Base-by-base conservation (phyloP, 306 rosid species). In the Vigna unguiculata region DNA sequence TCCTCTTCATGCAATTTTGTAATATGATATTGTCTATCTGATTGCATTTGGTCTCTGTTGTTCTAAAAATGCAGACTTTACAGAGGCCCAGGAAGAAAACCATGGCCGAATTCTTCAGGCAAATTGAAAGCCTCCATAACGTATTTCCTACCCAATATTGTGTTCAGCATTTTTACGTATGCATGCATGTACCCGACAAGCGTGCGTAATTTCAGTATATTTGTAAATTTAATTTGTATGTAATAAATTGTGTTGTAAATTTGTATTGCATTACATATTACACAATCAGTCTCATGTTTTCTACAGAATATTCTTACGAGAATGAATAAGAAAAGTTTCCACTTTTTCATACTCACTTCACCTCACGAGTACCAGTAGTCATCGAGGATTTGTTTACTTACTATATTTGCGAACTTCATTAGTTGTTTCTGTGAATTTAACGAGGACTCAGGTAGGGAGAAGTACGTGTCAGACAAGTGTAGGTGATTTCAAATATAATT, bases 31-130 rank as follows among this genome's bases (percentile, higher is more conserved):
- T 28, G 9, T 32, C 64, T 78, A 49, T 34, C 58, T 78, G 49
- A 25, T 30, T n/a, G 67, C 36, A 0, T 52, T 52, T 19, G 12
- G 14, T 19, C 25, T 19, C 25, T 9, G 5, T 40, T 28, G 59
- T 80, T 72, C 46, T 81, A 66, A 52, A 54, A 72, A 70, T 89
- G 86, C 98, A 91, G 95, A 57, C 47, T 77, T 64, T 87, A 83
- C 93, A 90, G 95, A 57, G 51, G 76, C n/a, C 22, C 87, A 90
- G 80, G 93, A 89, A 75, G 90, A 89, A 77, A 83, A 71, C 67
- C 83, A 74, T 60, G 92, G 86, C 78, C 89, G 92, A 83, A 74
- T 88, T 84, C 95, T 92, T 67, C 98, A 92, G 75, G 77, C 91
- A 72, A 92, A 92, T 75, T 92, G 87, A 90, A 51, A 32, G 80